Conservation (phyloP, 768 basidiomycete species). For the Boletales sp. region DNA sequence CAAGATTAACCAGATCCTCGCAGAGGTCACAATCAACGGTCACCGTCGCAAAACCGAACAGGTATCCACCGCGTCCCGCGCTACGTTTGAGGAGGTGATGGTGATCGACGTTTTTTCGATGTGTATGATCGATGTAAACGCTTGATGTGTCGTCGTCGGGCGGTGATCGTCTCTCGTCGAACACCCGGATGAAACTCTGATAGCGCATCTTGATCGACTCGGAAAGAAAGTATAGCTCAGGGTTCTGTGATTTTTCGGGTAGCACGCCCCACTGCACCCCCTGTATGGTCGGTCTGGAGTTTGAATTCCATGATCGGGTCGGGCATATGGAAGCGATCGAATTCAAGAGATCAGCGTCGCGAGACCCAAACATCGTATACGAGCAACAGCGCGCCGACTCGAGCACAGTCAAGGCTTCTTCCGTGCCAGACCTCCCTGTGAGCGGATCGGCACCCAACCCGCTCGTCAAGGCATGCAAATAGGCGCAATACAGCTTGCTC, state of each 20-base stretch:
- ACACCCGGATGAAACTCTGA: constrained; percentile 3
- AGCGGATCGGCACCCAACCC: constrained; percentile 41
- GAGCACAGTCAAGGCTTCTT: constrained; percentile 40
- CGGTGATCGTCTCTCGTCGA: neutral
- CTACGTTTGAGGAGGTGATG: constrained; percentile 15
- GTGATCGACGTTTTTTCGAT: neutral
- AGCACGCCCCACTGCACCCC: constrained; percentile 29
- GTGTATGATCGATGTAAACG: neutral
- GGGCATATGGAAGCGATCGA: constrained; percentile 34
- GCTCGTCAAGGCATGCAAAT: constrained; percentile 44
- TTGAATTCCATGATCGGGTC: constrained; percentile 6
- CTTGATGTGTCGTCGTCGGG: neutral
- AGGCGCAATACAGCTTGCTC: constrained; percentile 33
- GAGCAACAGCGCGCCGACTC: constrained; percentile 36
- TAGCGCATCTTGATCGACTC: constrained; percentile 26
- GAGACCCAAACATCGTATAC: constrained; percentile 30
- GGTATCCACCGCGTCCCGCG: constrained; percentile 3
- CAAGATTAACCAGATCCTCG: neutral
- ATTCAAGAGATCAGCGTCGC: constrained; percentile 30
- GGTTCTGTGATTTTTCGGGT: constrained; percentile 26
- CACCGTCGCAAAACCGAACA: constrained; percentile 6
- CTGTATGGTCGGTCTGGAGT: constrained; percentile 37
- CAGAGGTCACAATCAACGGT: constrained; percentile 4
- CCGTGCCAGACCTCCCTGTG: constrained; percentile 40
- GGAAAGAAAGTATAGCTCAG: constrained; percentile 18